A percentile compares a stretch with the other conserved stretches of the same genome.
These are phyloP conservation scores for Glarea lozoyensis DNA, from an alignment of 495 filamentous ascomycete genomes.

Conservation along the genomic window DNA sequence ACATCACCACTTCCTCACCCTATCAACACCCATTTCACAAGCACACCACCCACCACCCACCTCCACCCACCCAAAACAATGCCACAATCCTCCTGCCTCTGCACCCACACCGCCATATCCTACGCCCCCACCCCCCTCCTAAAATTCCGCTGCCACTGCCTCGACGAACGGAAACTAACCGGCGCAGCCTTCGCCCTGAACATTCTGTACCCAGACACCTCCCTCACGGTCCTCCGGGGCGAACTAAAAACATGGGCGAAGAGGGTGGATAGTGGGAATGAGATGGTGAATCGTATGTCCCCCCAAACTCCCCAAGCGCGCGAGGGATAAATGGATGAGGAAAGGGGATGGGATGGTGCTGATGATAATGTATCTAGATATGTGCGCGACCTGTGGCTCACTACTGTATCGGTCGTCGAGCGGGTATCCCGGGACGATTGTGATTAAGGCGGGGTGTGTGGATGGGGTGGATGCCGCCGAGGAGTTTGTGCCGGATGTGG, in stretches of 20 bases:
- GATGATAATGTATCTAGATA: too few species aligned
- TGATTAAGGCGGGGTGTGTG: conserved; percentile 13
- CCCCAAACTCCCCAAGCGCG: too few species aligned
- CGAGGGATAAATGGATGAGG: too few species aligned
- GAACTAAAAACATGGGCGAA: conserved; percentile 5
- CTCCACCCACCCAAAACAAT: conserved; percentile 25
- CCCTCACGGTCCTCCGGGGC: conserved; percentile 3
- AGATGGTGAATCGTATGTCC: conserved; percentile 13
- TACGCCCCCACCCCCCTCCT: neutral
- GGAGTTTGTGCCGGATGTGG: conserved; percentile 8
- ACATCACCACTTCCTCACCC: too few species aligned
- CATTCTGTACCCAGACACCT: conserved; percentile 4
- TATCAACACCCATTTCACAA: conserved; percentile 8
- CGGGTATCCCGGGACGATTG: conserved; percentile 10
- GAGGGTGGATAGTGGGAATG: conserved; percentile 7
- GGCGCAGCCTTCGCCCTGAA: conserved; percentile 16
- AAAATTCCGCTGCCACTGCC: conserved; percentile 13
- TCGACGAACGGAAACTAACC: conserved; percentile 15
- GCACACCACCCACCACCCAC: conserved; percentile 25
- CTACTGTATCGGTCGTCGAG: conserved; percentile 11
- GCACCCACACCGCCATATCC: conserved; percentile 7
- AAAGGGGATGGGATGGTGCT: too few species aligned
- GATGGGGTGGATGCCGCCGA: conserved; percentile 9
- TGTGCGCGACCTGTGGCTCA: conserved; percentile 7
- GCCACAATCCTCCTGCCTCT: conserved; percentile 16